Evolutionary conservation across 495 filamentous ascomycete species (phyloP), one percentile per base, ranked within the genome.

Genomic region (Parmelia sp.): DNA sequence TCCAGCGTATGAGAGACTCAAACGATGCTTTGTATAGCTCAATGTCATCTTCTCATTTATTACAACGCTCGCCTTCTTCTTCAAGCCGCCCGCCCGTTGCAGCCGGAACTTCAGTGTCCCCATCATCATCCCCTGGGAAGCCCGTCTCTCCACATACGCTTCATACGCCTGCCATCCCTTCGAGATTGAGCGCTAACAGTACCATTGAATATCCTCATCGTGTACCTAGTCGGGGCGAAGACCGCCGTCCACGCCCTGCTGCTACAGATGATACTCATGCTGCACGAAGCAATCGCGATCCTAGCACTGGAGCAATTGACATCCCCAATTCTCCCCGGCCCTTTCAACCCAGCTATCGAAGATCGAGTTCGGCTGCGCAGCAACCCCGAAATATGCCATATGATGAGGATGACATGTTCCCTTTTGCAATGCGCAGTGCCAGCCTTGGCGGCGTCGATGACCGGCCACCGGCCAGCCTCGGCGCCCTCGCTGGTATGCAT

Each of bases 111-210:
- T 90, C 89, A n/a, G 81, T 90, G 53, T 95, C 92, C 15, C 86
- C 87, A 1, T 89, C 90, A 7, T 92, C 92, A 3, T 95, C 92
- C 5, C 91, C 90, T 10, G 91, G 91, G 61, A 97, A 96, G 68
- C 91, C 93, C 2, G 82, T 96, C 56, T 96, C 91, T 3, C 92
- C 92, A 15, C 92, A 96, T 73, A 96, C 92, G 0, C 93, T 93
- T 12, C 93, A 96, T 69, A 96, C 91, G 8, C 92, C 93, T 7
- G 91, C 92, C 23, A 90, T 96, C 55, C 91, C 92, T 40, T 96
- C 91, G 25, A 84, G 93, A n/a, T 75, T 97, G 53, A 95, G 90
- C 72, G 91, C 91, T 19, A 88, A 91, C 69, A 91, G 88, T 60
- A 89, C 90, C 59, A 85, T 88, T n/a, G 88, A 91, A 70, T 90